Evolutionary conservation across 768 basidiomycete genomes (phyloP), one percentile per base, ranked within the genome.

Genomic region (Hygrocybe punicea): DNA sequence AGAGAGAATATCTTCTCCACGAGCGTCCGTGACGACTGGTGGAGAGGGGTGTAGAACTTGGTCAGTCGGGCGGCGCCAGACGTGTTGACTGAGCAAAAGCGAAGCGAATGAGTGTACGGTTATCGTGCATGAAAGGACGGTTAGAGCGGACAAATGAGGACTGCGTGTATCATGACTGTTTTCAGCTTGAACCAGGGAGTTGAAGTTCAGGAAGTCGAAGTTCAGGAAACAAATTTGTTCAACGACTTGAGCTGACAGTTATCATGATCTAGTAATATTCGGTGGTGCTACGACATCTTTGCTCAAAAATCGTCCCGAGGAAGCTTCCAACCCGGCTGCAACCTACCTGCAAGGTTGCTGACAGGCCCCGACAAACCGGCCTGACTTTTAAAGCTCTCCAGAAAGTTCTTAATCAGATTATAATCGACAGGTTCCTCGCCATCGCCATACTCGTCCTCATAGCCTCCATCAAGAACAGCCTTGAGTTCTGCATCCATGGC

Each of bases 361-460:
- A 97, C 95, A 21, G 95, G 97, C 1, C 97, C 97, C 23, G 91
- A 84, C 50, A 91, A 71, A 21, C 97, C 97, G 7, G 69, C 89
- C 67, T 99, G 97, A 60, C 86, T 87, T 68, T 91, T 93, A 78
- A 92, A 98, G 71, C 93, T 96, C 75, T 97, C 93, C 70, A 98
- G 72, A 71, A 99, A 94, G 70, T 97, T 96, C 73, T 93, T 96
- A 76, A 98, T 96, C 65, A 98, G 74, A 63, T 86, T 86, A 71
- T 95, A 97, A 69, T 99, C 93, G 66, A 83, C 78, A 36, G 78
- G 71, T 23, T 71, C 75, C 10, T 75, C 75, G 2, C 73, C 77
- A n/a, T 71, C 78, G 42, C 74, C 75, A 25, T 77, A 82, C 21
- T 80, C 84, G n/a, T 84, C 83, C 11, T 80, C 83, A 6, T 78